Evolutionary conservation across 345 rosid genomes (phyloP), one percentile per base, ranked within the genome.

Genomic region (Litchi chinensis): DNA sequence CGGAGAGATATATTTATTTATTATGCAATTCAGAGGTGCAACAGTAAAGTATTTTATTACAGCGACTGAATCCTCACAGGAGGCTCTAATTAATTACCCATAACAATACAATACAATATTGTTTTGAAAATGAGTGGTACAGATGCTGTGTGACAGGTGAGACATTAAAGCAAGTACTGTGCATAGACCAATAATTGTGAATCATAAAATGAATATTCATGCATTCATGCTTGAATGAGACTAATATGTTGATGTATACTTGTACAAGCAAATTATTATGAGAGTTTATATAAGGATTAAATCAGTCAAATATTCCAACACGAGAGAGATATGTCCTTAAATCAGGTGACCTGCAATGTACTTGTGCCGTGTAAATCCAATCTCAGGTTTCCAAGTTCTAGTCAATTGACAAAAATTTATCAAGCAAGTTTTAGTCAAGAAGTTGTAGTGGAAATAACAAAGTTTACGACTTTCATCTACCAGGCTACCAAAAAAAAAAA

Each of bases 31-130:
- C 46, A 71, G 74, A 80, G 84, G 46, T 37, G 16, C 39, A 24
- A 54, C 71, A 46, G 15, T 16, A 19, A 39, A 67, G 59, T 71
- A 39, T 41, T 63, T 16, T 5, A 43, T 59, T 41, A 32, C 71
- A 44, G 50, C 26, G 59, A 76, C 54, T 19, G 44, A 48, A 26
- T 18, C 39, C 46, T 40, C 18, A 10, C 24, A 37, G 70, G 46
- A 65, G 65, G 84, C 75, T 69, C 60, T 6, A 40, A 44, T 48
- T 6, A 40, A 44, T 48, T 26, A 73, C 57, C 77, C 48, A 66
- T 71, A 68, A 2, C 37, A 40, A 73, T n/a, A 48, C 8, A 59
- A 32, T 46, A 24, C 15, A 46, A 46, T 6, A 16, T 3, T 46
- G 19, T 6, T 70, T 22, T 21, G 5, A 50, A 22, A 11, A 40